Evolutionary conservation across 2,329 filamentous ascomycete genomes (phyloP).

Genomic region (Fusarium humuli): DNA sequence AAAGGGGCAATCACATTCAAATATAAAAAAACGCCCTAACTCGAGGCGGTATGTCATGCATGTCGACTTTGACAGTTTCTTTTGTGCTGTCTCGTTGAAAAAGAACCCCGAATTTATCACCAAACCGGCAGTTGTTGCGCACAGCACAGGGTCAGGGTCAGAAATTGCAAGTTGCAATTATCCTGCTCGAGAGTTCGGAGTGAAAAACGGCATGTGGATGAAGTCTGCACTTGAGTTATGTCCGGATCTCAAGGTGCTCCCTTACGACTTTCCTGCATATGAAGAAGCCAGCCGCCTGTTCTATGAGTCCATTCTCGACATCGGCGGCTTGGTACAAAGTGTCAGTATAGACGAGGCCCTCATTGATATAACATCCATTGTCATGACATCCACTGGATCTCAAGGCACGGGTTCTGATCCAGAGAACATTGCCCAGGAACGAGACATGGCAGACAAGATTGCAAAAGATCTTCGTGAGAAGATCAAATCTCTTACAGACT

Average conservation of each 20-base stretch:
- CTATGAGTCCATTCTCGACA: conserved; percentile 83
- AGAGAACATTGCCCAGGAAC: conserved; percentile 79
- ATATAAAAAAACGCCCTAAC: conserved; percentile 66
- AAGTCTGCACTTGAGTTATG: conserved; percentile 86
- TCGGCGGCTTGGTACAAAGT: conserved; percentile 89
- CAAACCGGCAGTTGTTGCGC: conserved; percentile 89
- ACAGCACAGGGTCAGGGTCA: conserved; percentile 84
- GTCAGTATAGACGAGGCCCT: conserved; percentile 97
- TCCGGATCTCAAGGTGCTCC: conserved; percentile 86
- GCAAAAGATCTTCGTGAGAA: conserved; percentile 71
- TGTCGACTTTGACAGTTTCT: conserved; percentile 98
- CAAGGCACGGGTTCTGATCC: conserved; percentile 73
- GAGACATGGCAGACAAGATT: conserved; percentile 80
- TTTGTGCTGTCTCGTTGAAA: conserved; percentile 89
- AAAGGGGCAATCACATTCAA: conserved; percentile 62
- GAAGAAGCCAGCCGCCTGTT: conserved; percentile 91
- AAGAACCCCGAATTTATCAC: conserved; percentile 78
- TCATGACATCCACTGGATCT: conserved; percentile 73
- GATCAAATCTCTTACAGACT: conserved; percentile 81
- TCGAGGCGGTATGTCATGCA: conserved; percentile 87
- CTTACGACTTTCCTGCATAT: conserved; percentile 95
- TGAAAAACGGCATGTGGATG: conserved; percentile 99
- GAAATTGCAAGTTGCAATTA: conserved; percentile 99
- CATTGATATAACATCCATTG: conserved; percentile 80
- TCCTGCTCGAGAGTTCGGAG: conserved; percentile 82